Evolutionary conservation across 1,284 basidiomycete genomes (phyloP).

Genomic region (Melampsora americana): DNA sequence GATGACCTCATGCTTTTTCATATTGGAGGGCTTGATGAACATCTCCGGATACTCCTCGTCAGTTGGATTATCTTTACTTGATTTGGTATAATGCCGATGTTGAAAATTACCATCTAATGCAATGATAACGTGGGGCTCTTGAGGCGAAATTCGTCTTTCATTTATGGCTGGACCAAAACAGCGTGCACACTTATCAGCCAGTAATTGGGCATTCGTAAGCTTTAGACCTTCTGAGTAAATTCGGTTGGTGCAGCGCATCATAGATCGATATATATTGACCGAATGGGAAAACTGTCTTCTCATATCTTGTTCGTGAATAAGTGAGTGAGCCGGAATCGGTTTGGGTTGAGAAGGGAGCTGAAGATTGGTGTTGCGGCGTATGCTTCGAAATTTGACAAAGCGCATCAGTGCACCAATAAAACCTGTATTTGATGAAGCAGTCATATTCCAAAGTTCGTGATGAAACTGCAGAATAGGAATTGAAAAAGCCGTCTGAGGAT

Average conservation of each 20-base stretch:
- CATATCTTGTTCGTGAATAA: background rate
- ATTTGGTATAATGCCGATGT: no score
- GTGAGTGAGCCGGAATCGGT: no score
- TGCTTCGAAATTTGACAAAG: background rate
- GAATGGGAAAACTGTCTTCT: no score
- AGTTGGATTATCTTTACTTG: no score
- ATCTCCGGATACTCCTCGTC: conserved; percentile 14
- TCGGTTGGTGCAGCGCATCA: background rate
- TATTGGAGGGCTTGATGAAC: conserved; percentile 8
- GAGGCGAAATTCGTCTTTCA: no score
- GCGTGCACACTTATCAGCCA: background rate
- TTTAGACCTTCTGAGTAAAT: background rate
- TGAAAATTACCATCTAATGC: no score
- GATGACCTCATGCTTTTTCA: background rate
- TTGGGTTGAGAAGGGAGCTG: no score
- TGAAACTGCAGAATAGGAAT: conserved; percentile 26
- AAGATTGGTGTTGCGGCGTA: background rate
- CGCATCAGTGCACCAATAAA: background rate
- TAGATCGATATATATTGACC: background rate
- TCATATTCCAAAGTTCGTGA: conserved; percentile 12
- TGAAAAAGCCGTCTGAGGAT: background rate
- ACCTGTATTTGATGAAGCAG: background rate
- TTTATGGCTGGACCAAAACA: no score
- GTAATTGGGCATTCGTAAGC: background rate
- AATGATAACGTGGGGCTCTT: no score